Conservation (phyloP, 1,284 basidiomycete genomes). For the Rhizoctonia solani region DNA sequence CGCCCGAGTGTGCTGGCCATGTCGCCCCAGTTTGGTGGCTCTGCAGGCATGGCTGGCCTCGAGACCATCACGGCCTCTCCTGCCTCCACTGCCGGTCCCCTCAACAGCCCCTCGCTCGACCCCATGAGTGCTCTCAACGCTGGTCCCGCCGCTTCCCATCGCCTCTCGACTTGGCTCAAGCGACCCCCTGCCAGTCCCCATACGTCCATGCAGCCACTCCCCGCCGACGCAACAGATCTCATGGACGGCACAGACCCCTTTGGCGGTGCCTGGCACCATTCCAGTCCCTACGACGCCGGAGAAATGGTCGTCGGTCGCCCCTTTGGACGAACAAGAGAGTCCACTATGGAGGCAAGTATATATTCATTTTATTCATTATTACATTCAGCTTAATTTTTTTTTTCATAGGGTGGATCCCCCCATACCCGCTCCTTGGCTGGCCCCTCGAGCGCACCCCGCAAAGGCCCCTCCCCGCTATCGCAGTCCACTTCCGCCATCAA, state of each 20-base stretch:
- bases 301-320: constrained; percentile 20
- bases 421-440: background rate
- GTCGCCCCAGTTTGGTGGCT: constrained; percentile 8
- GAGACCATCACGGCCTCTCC: constrained; percentile 33
- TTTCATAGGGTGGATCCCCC: background rate
- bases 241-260: constrained; percentile 39
- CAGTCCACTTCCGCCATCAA: constrained; percentile 30
- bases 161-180: constrained; percentile 30
- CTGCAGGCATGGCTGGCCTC: constrained; percentile 27
- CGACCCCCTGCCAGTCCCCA: constrained; percentile 32
- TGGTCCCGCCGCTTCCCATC: constrained; percentile 24
- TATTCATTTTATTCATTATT: no score
- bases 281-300: constrained; percentile 40
- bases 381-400: background rate
- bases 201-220: constrained; percentile 26
- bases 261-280: constrained; percentile 38
- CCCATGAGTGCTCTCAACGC: constrained; percentile 14
- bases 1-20: constrained; percentile 12
- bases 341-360: constrained; percentile 12
- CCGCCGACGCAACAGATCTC: constrained; percentile 30
- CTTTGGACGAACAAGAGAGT: constrained; percentile 10
- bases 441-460: constrained; percentile 12
- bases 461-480: constrained; percentile 29
- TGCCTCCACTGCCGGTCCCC: constrained; percentile 20
- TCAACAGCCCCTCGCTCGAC: constrained; percentile 33